phyloP scores from a whole-genome alignment of 163 green algal genomes.

The Coccomyxa subellipsoidea region DNA sequence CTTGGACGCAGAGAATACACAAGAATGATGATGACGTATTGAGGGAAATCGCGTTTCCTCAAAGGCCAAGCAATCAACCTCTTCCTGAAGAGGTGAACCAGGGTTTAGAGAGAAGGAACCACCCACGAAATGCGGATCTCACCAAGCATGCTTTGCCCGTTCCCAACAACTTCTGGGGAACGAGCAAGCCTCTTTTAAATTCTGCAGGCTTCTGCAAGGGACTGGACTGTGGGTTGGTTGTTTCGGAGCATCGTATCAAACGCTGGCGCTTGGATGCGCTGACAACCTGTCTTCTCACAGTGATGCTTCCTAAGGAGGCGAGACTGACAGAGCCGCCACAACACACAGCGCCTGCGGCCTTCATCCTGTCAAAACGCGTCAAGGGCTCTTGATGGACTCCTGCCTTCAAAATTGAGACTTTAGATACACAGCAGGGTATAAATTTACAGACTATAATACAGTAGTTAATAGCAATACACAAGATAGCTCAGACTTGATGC shows the following conservation, averaged over 20 bases:
- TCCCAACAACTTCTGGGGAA: background rate
- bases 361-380: background rate
- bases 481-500: background rate
- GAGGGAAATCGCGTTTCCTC: no score
- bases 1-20: no score
- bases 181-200: background rate
- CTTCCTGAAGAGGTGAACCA: background rate
- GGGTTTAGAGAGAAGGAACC: background rate
- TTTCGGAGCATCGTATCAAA: background rate
- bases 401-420: background rate
- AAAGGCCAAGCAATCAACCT: no score
- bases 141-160: background rate
- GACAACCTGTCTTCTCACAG: background rate
- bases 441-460: background rate
- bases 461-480: background rate
- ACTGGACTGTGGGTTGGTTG: background rate
- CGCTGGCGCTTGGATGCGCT: background rate
- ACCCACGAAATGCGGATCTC: background rate
- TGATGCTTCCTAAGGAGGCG: background rate
- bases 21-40: no score
- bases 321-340: background rate
- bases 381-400: background rate
- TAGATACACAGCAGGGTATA: background rate
- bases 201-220: background rate
- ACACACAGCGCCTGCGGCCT: background rate